Conservation (phyloP, 2,329 filamentous ascomycete genomes). For the Fusarium nurragi region DNA sequence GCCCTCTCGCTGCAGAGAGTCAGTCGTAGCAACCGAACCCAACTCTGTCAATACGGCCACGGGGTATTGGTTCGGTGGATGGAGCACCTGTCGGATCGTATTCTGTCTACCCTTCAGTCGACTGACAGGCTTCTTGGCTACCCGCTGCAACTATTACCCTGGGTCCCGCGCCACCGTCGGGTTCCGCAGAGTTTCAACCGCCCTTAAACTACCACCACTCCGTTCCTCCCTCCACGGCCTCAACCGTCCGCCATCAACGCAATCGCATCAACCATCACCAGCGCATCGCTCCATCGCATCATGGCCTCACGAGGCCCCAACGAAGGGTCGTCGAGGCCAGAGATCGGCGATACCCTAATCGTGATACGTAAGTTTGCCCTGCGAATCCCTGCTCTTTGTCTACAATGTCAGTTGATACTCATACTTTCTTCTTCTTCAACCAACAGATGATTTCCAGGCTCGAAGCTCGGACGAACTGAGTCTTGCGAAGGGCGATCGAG, state of each 20-base stretch:
- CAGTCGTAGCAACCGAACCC: slow-evolving; percentile 26
- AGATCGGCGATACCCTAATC: slow-evolving; percentile 72
- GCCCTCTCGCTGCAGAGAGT: slow-evolving; percentile 34
- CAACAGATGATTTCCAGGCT: slow-evolving; percentile 86
- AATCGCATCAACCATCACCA: slow-evolving; percentile 26
- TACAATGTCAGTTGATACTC: slow-evolving; percentile 4
- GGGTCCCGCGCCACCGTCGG: slow-evolving; percentile 33
- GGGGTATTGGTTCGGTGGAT: slow-evolving; percentile 38
- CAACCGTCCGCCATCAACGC: slow-evolving; percentile 32
- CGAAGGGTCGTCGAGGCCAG: slow-evolving; percentile 58
- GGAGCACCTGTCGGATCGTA: slow-evolving; percentile 26
- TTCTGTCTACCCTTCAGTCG: slow-evolving; percentile 21
- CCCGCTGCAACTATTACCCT: slow-evolving; percentile 19
- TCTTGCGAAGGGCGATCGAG: slow-evolving; percentile 82
- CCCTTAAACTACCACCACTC: slow-evolving; percentile 37
- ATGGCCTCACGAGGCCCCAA: slow-evolving; percentile 56
- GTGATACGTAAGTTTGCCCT: slow-evolving; percentile 71
- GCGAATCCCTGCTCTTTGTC: slow-evolving; percentile 39
- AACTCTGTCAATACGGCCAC: slow-evolving; percentile 34
- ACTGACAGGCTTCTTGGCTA: slow-evolving; percentile 11
- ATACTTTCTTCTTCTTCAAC: slow-evolving; percentile 18
- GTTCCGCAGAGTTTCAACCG: slow-evolving; percentile 36
- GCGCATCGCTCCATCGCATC: slow-evolving; percentile 38
- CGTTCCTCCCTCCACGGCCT: slow-evolving; percentile 34
- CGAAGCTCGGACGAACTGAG: slow-evolving; percentile 93